These are phyloP conservation scores for Tremella yokohamensis DNA, from an alignment of 768 basidiomycete species.

Conservation along the genomic window DNA sequence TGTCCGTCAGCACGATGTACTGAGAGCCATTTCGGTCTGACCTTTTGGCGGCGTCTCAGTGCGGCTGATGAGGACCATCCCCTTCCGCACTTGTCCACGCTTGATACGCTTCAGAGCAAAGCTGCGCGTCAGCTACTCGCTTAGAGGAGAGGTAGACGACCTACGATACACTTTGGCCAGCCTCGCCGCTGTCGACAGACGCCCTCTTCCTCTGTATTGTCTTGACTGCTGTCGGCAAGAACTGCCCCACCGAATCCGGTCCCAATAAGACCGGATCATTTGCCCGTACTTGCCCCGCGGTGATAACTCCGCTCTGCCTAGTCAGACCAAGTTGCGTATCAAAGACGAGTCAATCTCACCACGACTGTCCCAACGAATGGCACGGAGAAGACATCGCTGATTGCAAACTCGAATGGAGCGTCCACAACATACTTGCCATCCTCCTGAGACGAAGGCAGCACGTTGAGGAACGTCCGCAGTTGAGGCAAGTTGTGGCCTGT, in stretches of 20 bases:
- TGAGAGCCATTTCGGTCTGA: slow-evolving; percentile 42
- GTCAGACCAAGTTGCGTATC: neutral
- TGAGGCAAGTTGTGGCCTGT: slow-evolving; percentile 85
- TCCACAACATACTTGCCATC: slow-evolving; percentile 76
- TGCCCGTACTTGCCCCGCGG: slow-evolving; percentile 51
- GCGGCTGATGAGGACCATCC: slow-evolving; percentile 86
- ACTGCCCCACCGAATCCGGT: slow-evolving; percentile 89
- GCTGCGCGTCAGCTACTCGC: slow-evolving; percentile 22
- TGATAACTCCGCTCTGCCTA: slow-evolving; percentile 46
- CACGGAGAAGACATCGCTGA: slow-evolving; percentile 53
- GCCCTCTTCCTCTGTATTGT: slow-evolving; percentile 94
- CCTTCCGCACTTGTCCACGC: slow-evolving; percentile 77
- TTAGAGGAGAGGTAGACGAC: slow-evolving; percentile 3
- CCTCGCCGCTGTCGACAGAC: slow-evolving; percentile 77
- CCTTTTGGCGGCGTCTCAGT: slow-evolving; percentile 74
- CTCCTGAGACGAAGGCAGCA: slow-evolving; percentile 79
- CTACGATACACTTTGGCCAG: slow-evolving; percentile 85
- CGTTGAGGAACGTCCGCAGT: slow-evolving; percentile 84
- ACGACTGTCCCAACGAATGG: slow-evolving; percentile 49
- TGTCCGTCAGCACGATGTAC: slow-evolving; percentile 38
- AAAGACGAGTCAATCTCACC: neutral
- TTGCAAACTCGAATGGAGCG: slow-evolving; percentile 52
- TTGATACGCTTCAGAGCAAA: slow-evolving; percentile 86
- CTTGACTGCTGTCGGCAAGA: slow-evolving; percentile 72
- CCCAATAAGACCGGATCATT: slow-evolving; percentile 82